phyloP scores from a whole-genome alignment of 177 flowering plant genomes.

The Vitis hybrid region DNA sequence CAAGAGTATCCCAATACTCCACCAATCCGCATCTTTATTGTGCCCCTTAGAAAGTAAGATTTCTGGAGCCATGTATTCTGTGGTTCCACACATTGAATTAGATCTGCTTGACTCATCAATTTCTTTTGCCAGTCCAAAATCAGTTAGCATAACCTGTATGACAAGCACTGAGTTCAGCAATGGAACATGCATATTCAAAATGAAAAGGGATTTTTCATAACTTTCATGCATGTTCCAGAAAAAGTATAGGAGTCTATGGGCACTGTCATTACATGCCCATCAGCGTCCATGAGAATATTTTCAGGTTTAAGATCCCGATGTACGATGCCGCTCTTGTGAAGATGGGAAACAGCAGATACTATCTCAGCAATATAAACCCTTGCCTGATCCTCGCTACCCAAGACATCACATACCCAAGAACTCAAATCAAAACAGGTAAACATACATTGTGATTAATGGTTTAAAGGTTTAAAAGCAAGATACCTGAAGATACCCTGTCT shows the following conservation, averaged over 20 bases:
- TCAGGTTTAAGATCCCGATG: conserved; percentile 97
- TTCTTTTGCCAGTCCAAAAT: conserved; percentile 89
- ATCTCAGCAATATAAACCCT: conserved; percentile 91
- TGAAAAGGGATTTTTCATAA: conserved; percentile 2
- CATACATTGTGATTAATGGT: conserved; percentile 1
- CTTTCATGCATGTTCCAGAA: conserved; percentile 9
- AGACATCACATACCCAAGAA: conserved; percentile 25
- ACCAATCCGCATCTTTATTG: conserved; percentile 90
- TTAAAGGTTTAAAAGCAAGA: conserved; percentile 3
- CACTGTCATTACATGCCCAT: conserved; percentile 78
- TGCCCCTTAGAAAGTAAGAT: conserved; percentile 75
- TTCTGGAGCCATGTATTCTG: conserved; percentile 94
- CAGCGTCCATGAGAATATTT: conserved; percentile 87
- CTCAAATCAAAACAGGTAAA: conserved; percentile 27
- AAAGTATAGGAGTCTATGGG: conserved; percentile 7
- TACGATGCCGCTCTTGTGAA: conserved; percentile 83
- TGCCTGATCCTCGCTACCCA: conserved; percentile 91
- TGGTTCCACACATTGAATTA: conserved; percentile 86
- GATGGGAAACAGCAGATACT: conserved; percentile 94
- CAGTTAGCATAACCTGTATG: conserved; percentile 81
- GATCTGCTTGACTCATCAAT: conserved; percentile 76
- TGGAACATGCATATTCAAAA: neutral
- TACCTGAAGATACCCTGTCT: conserved; percentile 91
- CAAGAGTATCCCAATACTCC: conserved; percentile 83
- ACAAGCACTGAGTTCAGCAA: conserved; percentile 4